A percentile compares a stretch with the other conserved stretches of the same genome.
phyloP scores from a whole-genome alignment of 495 filamentous ascomycete genomes.

The Annulohypoxylon nitens region DNA sequence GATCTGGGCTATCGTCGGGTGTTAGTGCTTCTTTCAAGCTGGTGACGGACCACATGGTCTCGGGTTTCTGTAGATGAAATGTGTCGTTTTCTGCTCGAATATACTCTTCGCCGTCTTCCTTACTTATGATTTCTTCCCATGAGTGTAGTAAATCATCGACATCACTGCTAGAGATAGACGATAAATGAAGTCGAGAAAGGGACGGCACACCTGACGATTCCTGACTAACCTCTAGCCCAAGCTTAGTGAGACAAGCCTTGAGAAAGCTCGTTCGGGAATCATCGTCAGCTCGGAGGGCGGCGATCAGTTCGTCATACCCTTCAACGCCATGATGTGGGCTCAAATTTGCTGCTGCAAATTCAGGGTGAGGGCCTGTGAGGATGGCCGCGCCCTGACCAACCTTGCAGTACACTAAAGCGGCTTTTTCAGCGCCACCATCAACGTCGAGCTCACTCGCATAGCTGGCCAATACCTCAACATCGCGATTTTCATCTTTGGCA shows the following conservation, averaged over 20 bases:
- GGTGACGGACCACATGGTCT: conserved; percentile 70
- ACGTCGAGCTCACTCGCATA: conserved; percentile 84
- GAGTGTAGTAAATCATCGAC: conserved; percentile 75
- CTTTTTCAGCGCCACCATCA: conserved; percentile 75
- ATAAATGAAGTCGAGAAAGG: conserved; percentile 87
- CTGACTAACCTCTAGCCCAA: conserved; percentile 82
- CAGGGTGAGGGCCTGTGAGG: conserved; percentile 91
- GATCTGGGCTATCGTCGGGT: conserved; percentile 43
- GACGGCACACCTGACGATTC: conserved; percentile 79
- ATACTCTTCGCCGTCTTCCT: conserved; percentile 75
- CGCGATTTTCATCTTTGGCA: conserved; percentile 70
- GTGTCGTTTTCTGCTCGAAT: conserved; percentile 88
- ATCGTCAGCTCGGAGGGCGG: conserved; percentile 78
- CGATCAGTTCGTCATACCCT: conserved; percentile 75
- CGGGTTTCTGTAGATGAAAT: conserved; percentile 77
- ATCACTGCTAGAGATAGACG: conserved; percentile 72
- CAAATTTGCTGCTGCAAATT: conserved; percentile 90
- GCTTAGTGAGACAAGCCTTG: conserved; percentile 82
- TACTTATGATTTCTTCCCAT: conserved; percentile 75
- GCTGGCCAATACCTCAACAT: conserved; percentile 84
- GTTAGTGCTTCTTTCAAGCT: conserved; percentile 54
- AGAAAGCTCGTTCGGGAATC: conserved; percentile 78
- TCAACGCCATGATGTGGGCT: conserved; percentile 70
- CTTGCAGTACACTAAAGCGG: conserved; percentile 89
- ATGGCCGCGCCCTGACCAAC: conserved; percentile 86